phyloP scores from a whole-genome alignment of 768 basidiomycete genomes.

The Panellus pusillus region DNA sequence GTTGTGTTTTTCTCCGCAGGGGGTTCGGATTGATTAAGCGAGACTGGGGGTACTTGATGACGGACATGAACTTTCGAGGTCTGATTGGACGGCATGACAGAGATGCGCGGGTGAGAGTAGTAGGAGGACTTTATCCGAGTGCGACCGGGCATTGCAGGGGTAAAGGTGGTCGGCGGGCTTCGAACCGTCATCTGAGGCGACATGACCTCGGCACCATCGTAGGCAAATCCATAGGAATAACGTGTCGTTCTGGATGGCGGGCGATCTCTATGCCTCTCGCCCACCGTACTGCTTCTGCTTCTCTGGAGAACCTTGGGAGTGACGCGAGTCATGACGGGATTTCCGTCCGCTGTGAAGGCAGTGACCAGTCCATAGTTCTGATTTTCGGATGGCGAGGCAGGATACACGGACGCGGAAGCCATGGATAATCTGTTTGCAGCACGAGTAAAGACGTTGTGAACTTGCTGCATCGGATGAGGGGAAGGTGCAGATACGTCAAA shows the following conservation, averaged over 20 bases:
- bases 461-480: constrained; percentile 37
- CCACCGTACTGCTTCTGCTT: constrained; percentile 21
- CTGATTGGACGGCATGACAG: constrained; percentile 39
- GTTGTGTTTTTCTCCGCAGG: constrained; percentile 43
- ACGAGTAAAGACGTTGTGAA: constrained; percentile 40
- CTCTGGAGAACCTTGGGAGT: constrained; percentile 26
- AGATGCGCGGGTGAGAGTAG: constrained; percentile 57
- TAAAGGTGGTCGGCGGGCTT: constrained; percentile 28
- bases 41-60: constrained; percentile 35
- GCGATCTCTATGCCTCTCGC: constrained; percentile 22
- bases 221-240: constrained; percentile 44
- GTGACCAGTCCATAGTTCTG: constrained; percentile 26
- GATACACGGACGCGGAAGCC: constrained; percentile 48
- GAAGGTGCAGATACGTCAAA: constrained; percentile 23
- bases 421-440: constrained; percentile 38
- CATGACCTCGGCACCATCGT: constrained; percentile 52
- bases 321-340: constrained; percentile 37
- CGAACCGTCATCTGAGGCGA: constrained; percentile 39
- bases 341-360: constrained; percentile 41
- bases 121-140: constrained; percentile 71
- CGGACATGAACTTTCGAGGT: constrained; percentile 23
- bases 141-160: constrained; percentile 41
- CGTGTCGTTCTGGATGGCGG: constrained; percentile 22
- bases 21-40: constrained; percentile 41
- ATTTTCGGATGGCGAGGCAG: constrained; percentile 37